A percentile compares a stretch with the other conserved stretches of the same genome.
phyloP scores from a whole-genome alignment of 768 basidiomycete species.

The Auriscalpium microsporum region DNA sequence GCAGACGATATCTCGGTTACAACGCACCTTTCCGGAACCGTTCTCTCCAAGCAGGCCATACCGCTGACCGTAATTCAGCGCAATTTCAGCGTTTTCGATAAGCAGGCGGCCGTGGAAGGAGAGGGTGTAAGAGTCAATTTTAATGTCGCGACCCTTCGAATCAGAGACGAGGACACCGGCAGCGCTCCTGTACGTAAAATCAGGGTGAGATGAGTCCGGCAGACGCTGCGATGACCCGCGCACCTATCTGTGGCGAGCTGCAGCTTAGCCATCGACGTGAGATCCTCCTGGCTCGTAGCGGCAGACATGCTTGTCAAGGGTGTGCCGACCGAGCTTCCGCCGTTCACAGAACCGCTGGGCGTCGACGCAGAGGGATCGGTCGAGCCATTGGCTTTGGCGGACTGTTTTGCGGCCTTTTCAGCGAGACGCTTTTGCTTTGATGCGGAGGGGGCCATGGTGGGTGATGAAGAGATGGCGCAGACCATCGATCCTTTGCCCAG shows the following conservation, averaged over 20 bases:
- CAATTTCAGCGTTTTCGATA: conserved; percentile 60
- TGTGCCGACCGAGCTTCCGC: conserved; percentile 51
- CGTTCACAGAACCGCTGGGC: conserved; percentile 58
- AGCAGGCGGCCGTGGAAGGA: conserved; percentile 94
- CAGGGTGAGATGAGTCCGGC: conserved; percentile 4
- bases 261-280: conserved; percentile 82
- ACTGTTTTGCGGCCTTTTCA: conserved; percentile 84
- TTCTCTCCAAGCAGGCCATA: conserved; percentile 97
- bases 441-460: conserved; percentile 61
- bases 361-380: conserved; percentile 40
- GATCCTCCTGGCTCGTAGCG: conserved; percentile 70
- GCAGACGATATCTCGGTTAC: conserved; percentile 3
- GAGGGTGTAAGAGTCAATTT: conserved; percentile 90
- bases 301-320: conserved; percentile 80
- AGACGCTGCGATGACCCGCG: conserved; percentile 6
- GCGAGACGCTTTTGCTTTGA: conserved; percentile 92
- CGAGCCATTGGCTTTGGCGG: conserved; percentile 41
- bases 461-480: background rate
- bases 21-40: conserved; percentile 90
- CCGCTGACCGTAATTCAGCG: conserved; percentile 83
- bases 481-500: conserved; percentile 4
- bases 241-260: conserved; percentile 86
- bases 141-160: conserved; percentile 88
- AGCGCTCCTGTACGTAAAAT: conserved; percentile 52
- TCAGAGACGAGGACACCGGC: conserved; percentile 92